These are phyloP conservation scores for Yarrowia keelungensis DNA, from an alignment of 805 yeast species.

Conservation along the genomic window DNA sequence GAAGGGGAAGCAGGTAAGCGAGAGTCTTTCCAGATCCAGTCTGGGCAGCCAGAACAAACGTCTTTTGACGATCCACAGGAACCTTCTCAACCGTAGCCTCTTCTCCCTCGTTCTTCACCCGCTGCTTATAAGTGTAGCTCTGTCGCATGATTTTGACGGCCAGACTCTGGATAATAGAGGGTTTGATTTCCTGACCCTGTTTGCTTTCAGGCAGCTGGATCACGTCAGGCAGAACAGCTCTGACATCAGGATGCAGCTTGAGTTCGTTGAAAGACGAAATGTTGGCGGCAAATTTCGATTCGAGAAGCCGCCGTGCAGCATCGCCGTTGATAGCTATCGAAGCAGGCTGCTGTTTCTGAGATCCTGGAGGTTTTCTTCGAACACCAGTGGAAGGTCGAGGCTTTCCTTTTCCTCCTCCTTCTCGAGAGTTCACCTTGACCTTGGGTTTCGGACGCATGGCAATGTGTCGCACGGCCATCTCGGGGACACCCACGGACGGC, in stretches of 20 bases:
- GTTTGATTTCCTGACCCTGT: constrained; percentile 49
- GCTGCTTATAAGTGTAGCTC: constrained; percentile 44
- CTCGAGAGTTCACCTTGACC: constrained; percentile 31
- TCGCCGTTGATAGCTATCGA: constrained; percentile 34
- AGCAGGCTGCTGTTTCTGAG: constrained; percentile 37
- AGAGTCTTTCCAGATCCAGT: constrained; percentile 97
- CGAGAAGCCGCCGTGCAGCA: constrained; percentile 19
- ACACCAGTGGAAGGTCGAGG: constrained; percentile 30
- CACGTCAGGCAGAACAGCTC: constrained; percentile 53
- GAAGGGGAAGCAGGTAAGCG: constrained; percentile 81
- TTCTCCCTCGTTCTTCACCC: constrained; percentile 41
- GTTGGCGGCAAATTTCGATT: constrained; percentile 48
- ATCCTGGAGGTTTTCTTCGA: constrained; percentile 25
- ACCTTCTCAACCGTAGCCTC: constrained; percentile 41
- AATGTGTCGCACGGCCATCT: constrained; percentile 28
- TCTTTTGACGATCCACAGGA: constrained; percentile 53
- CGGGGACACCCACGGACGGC: constrained; percentile 12
- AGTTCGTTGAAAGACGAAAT: constrained; percentile 71
- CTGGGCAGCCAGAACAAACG: constrained; percentile 90
- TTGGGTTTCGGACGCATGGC: constrained; percentile 39
- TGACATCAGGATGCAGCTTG: constrained; percentile 68
- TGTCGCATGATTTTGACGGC: constrained; percentile 66
- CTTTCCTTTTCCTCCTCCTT: constrained; percentile 19
- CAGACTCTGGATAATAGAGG: constrained; percentile 85
- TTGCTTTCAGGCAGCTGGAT: constrained; percentile 59